Conservation (phyloP, 805 yeast species). For the Pichia californica region DNA sequence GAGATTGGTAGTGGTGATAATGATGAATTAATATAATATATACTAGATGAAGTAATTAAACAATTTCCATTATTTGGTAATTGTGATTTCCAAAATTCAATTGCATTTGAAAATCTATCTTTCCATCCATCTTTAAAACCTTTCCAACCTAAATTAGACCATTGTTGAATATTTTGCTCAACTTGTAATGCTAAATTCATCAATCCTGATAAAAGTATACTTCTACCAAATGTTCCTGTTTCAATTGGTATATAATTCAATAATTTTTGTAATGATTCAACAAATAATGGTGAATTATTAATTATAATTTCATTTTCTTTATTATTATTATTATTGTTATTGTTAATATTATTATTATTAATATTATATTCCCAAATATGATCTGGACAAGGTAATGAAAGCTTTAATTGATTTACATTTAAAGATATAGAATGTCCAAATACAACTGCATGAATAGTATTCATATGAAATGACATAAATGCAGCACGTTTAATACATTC, state of each 20-base stretch:
- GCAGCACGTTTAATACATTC: slow-evolving; percentile 71
- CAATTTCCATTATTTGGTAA: slow-evolving; percentile 17
- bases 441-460: slow-evolving; percentile 63
- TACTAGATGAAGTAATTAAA: slow-evolving; percentile 15
- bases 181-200: slow-evolving; percentile 55
- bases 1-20: slow-evolving; percentile 8
- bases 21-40: slow-evolving; percentile 10
- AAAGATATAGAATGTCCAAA: slow-evolving; percentile 59
- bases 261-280: slow-evolving; percentile 27
- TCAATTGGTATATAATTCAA: slow-evolving; percentile 38
- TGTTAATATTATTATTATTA: slow-evolving; percentile 16
- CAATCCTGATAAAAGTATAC: slow-evolving; percentile 55
- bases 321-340: no score
- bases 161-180: slow-evolving; percentile 50
- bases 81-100: slow-evolving; percentile 54
- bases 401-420: slow-evolving; percentile 45
- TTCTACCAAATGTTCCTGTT: slow-evolving; percentile 51
- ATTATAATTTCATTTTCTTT: slow-evolving; percentile 14
- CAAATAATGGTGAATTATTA: slow-evolving; percentile 23
- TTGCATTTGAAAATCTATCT: slow-evolving; percentile 52
- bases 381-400: slow-evolving; percentile 54
- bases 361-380: slow-evolving; percentile 38
- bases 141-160: slow-evolving; percentile 31
- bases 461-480: slow-evolving; percentile 68
- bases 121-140: slow-evolving; percentile 45